Evolutionary conservation across 2,329 filamentous ascomycete genomes (phyloP), one percentile per base, ranked within the genome.

Genomic region (Fusarium subglutinans): DNA sequence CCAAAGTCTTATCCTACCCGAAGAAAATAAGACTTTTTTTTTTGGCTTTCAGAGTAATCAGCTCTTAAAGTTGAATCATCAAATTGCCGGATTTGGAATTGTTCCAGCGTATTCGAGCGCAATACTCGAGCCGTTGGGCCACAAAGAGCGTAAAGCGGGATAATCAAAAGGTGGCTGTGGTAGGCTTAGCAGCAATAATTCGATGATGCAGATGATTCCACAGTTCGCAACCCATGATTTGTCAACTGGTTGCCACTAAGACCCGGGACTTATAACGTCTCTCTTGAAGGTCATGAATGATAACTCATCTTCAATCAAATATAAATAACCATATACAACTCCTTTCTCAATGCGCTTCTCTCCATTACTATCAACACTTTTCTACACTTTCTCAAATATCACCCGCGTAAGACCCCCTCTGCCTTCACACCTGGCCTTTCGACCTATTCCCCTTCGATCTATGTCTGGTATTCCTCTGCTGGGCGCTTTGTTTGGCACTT

Each of bases 401-500:
- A 83, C 83, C 53, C 83, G 83, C 62, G 76, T 79, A 61, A 80
- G 80, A 76, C 76, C 80, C 69, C 76, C 78, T 55, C 67, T 79
- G 53, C 67, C 62, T 48, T 72, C 66, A 70, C 71, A 72, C 75
- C 54, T 74, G 65, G 66, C 73, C 44, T 73, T 76, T 33, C 80
- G 74, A 69, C 79, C 72, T 58, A 71, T 74, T 60, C 81, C 73
- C 69, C 76, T 81, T 58, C 82, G 80, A 66, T 92, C 93, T 77
- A 94, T 96, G 90, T 91, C 94, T 60, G 89, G 88, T 4, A 92
- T 97, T 78, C 93, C 95, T 3, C 94, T 98, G 76, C 79, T 98
- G 43, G 87, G 93, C 76, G 90, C 92, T 63, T 85, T 98, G 5
- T 97, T 98, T 79, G 87, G 88, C 66, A 89, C 91, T 62, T 91